phyloP scores from a whole-genome alignment of 2,329 filamentous ascomycete species.

The Colletotrichum spinosum region DNA sequence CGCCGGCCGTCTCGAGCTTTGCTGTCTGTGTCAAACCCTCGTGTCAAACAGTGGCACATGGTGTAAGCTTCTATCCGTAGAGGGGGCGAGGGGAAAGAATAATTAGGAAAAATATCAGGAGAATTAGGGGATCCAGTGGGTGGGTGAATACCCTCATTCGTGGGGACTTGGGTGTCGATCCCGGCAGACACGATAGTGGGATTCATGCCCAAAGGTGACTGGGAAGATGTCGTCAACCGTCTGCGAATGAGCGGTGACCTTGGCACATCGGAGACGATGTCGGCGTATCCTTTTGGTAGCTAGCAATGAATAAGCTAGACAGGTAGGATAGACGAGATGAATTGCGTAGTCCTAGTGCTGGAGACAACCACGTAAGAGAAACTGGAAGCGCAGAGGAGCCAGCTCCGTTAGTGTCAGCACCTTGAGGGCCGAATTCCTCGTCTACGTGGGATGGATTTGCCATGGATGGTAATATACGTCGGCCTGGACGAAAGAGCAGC shows the following conservation, averaged over 20 bases:
- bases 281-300: conserved; percentile 2
- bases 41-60: neutral
- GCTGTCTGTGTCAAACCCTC: neutral
- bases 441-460: neutral
- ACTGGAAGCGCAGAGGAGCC: neutral
- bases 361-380: too few species aligned
- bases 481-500: conserved; percentile 7
- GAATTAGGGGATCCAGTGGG: neutral
- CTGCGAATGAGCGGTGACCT: conserved; percentile 29
- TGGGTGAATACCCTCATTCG: conserved; percentile 8
- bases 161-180: neutral
- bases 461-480: neutral
- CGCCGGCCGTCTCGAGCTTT: neutral
- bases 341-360: neutral
- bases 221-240: conserved; percentile 26
- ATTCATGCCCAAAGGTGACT: neutral
- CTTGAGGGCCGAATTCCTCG: conserved; percentile 13
- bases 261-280: conserved; percentile 23
- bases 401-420: conserved; percentile 25
- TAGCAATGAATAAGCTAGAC: neutral
- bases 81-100: neutral
- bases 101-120: neutral
- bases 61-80: too few species aligned
- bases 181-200: conserved; percentile 15
- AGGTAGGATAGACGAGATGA: neutral